These are phyloP conservation scores for Papilionanthe hybrid DNA, from an alignment of 116 monocot species.

Conservation along the genomic window DNA sequence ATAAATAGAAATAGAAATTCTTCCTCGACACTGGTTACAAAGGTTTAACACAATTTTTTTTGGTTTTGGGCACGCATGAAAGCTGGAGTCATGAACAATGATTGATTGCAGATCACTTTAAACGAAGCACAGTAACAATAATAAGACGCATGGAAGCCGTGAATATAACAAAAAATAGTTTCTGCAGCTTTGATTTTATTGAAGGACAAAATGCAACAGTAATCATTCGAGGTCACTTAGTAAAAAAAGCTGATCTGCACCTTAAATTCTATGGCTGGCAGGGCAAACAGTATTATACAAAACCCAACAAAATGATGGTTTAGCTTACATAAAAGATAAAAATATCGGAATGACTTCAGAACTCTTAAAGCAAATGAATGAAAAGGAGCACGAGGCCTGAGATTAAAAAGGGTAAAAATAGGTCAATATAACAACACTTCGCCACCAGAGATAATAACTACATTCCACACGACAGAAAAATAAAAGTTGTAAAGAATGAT, in stretches of 20 bases:
- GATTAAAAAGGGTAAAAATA: not conserved
- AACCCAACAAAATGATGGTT: conserved; percentile 2
- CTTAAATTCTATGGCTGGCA: not conserved
- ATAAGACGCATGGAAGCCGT: too few relatives aligned
- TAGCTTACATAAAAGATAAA: not conserved
- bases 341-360: not conserved
- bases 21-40: too few relatives aligned
- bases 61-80: too few relatives aligned
- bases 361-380: not conserved
- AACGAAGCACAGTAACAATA: too few relatives aligned
- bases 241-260: not conserved
- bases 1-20: too few relatives aligned
- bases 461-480: not conserved
- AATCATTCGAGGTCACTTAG: too few relatives aligned
- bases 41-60: too few relatives aligned
- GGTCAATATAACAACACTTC: not conserved
- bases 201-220: too few relatives aligned
- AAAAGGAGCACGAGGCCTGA: not conserved
- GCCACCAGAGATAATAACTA: not conserved
- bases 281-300: not conserved
- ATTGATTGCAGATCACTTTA: too few relatives aligned
- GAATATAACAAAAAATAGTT: too few relatives aligned
- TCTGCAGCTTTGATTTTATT: too few relatives aligned
- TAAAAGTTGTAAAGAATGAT: conserved; percentile 4
- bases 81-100: too few relatives aligned